Base-by-base conservation (phyloP, 768 basidiomycete genomes). In the Suillus luteus region DNA sequence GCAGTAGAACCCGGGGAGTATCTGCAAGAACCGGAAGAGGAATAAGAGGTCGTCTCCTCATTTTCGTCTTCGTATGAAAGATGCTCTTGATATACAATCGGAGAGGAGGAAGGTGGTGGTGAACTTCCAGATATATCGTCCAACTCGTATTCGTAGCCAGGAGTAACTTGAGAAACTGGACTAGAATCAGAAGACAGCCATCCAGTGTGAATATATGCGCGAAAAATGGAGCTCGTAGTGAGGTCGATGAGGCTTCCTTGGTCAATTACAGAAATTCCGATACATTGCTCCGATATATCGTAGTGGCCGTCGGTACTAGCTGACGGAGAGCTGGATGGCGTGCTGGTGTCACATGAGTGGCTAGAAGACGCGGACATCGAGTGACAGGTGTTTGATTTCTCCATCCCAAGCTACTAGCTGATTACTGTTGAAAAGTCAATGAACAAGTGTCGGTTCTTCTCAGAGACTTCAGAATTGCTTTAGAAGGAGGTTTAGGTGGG, bases 31-130 rank as follows among this genome's bases (percentile, higher is more conserved):
- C 37, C 24, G 5, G 24, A 11, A 17, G 22, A 24, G 35, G 14
- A 55, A 55, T 24, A 4, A 55, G 8, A n/a, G 22, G 15, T 19
- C 15, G 5, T 17, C 22, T 40, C 55, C 15, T 57, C 37, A 17
- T 17, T 24, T 57, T 40, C 22, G 17, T 41, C 38, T 17, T 24
- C 57, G 9, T 12, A 19, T 19, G 24, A 24, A 27, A 1, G 12
- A 41, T 3, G 10, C 6, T 40, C 38, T 58, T 19, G 37, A 41
- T 19, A 58, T 5, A 6, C 10, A 41, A 27, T 41, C 24, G 57
- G 57, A 27, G 57, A 58, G 24, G 57, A 58, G 19, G 57, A 58
- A 19, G 24, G 38, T 27, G 57, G 57, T n/a, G 57, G 57, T 12
- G 10, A 24, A 6, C 57, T 27, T 41, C 6, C 24, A 31, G 57